A percentile compares a stretch with the other conserved stretches of the same genome.
These are phyloP conservation scores for Umbelopsis ramanniana DNA, from an alignment of 192 early-diverging fungal genomes.

Conservation along the genomic window DNA sequence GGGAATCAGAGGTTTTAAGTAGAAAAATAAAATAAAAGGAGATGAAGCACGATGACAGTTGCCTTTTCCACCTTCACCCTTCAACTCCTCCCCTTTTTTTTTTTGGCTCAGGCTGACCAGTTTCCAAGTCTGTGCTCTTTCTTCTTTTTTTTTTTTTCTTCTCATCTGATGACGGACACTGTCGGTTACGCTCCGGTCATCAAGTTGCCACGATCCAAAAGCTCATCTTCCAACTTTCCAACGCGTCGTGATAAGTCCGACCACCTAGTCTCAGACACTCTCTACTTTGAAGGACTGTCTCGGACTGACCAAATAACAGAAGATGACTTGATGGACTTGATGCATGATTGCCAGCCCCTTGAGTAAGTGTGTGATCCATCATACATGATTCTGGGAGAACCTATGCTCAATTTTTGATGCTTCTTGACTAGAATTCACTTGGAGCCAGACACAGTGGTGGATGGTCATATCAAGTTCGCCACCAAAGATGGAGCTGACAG, in stretches of 20 bases:
- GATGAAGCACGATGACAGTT: constrained; percentile 13
- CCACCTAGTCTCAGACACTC: constrained; percentile 26
- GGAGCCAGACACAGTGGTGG: background rate
- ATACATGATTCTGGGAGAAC: background rate
- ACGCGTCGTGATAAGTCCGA: constrained; percentile 23
- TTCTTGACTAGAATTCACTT: constrained; percentile 23
- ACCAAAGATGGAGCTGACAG: constrained; percentile 44
- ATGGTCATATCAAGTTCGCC: constrained; percentile 36
- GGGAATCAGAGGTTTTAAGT: constrained; percentile 17
- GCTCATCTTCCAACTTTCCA: constrained; percentile 16
- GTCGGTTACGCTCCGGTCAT: constrained; percentile 21
- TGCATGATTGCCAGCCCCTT: constrained; percentile 28
- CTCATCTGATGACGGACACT: constrained; percentile 19
- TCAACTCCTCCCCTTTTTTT: constrained; percentile 21
- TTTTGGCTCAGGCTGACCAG: background rate
- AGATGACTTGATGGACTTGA: constrained; percentile 32
- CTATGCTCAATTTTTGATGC: background rate
- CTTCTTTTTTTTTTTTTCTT: background rate
- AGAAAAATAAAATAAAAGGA: constrained; percentile 25
- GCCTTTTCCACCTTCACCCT: constrained; percentile 13
- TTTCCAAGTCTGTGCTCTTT: constrained; percentile 17
- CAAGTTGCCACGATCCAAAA: constrained; percentile 17
- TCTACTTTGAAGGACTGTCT: constrained; percentile 31
- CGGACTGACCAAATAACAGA: constrained; percentile 27
- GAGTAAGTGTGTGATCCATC: constrained; percentile 25